Percentiles rank a stretch among this genome's conserved stretches.
Conservation (phyloP, 306 rosid species). For the Corylus heterophylla region DNA sequence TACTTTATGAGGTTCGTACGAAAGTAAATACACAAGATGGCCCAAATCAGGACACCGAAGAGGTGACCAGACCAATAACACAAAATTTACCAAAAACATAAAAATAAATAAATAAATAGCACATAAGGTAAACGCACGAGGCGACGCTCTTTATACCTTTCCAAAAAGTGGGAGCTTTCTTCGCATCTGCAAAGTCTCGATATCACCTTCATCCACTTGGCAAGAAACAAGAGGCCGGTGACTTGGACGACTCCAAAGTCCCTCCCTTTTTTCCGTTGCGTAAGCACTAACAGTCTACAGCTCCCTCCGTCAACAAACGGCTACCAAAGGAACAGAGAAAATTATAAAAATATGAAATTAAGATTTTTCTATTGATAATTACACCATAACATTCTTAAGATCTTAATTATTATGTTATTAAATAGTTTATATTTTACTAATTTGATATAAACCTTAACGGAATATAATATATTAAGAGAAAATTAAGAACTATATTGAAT, state of each 20-base stretch:
- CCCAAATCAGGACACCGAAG: too few species aligned
- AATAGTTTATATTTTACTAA: too few species aligned
- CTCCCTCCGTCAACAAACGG: conserved; percentile 38
- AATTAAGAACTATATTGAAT: too few species aligned
- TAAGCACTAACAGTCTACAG: background rate
- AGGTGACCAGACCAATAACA: too few species aligned
- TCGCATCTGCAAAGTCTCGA: conserved; percentile 15
- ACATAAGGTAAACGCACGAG: background rate
- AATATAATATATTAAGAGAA: too few species aligned
- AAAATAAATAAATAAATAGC: too few species aligned
- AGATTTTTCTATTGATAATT: background rate
- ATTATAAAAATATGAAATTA: background rate
- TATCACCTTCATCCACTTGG: conserved; percentile 37
- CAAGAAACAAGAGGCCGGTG: conserved; percentile 26
- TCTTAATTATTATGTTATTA: too few species aligned
- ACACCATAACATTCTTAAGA: too few species aligned
- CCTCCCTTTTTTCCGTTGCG: background rate
- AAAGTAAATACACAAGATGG: too few species aligned
- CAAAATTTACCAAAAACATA: too few species aligned
- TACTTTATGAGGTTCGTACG: too few species aligned
- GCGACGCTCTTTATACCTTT: background rate
- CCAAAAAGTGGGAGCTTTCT: background rate
- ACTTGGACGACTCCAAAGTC: background rate
- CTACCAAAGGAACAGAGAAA: background rate
- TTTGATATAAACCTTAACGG: too few species aligned